These are phyloP conservation scores for Hypoxylon rickii DNA, from an alignment of 495 filamentous ascomycete genomes.

Conservation along the genomic window DNA sequence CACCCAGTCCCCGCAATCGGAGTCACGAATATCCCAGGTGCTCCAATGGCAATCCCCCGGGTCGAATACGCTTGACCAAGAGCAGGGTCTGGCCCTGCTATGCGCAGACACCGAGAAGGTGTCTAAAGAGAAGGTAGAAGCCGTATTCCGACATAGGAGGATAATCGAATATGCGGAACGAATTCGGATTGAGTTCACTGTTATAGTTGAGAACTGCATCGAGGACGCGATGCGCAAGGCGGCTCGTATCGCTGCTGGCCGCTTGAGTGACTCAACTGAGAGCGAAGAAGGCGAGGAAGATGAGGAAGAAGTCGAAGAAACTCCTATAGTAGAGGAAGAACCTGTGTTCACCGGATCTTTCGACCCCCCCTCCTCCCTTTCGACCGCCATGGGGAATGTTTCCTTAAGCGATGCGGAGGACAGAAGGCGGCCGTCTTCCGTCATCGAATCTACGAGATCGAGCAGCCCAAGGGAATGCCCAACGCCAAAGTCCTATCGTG, in stretches of 20 bases:
- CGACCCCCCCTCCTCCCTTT: conserved; percentile 61
- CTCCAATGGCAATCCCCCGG: conserved; percentile 93
- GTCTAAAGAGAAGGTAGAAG: conserved; percentile 86
- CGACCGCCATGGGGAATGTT: conserved; percentile 57
- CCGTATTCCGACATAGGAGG: conserved; percentile 84
- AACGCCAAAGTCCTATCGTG: conserved; percentile 85
- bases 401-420: conserved; percentile 45
- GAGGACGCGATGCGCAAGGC: conserved; percentile 90
- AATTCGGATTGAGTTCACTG: conserved; percentile 88
- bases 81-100: conserved; percentile 85
- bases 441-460: conserved; percentile 67
- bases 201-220: conserved; percentile 92
- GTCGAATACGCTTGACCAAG: conserved; percentile 89
- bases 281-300: conserved; percentile 51
- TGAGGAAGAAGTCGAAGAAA: conserved; percentile 37
- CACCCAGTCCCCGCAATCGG: conserved; percentile 92
- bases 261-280: conserved; percentile 77
- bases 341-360: conserved; percentile 58
- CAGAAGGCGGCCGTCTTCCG: conserved; percentile 46
- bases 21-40: conserved; percentile 89
- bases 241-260: conserved; percentile 80
- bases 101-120: conserved; percentile 85
- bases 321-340: conserved; percentile 47
- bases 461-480: conserved; percentile 90
- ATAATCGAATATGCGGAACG: conserved; percentile 96